Conservation (phyloP, 1,284 basidiomycete genomes). For the Melampsora americana region DNA sequence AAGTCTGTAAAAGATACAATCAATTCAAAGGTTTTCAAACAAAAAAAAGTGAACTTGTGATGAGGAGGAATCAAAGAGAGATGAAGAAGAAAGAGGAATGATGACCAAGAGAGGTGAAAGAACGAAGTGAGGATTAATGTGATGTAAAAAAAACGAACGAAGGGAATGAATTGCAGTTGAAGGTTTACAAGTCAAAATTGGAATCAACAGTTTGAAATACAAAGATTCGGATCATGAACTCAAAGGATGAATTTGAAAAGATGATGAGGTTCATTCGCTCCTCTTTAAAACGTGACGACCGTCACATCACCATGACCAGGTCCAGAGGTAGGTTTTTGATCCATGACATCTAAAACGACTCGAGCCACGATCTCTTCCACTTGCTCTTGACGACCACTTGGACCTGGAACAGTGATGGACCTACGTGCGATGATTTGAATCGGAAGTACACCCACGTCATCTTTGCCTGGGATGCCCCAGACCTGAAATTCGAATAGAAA, state of each 20-base stretch:
- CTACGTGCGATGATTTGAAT: conserved; percentile 41
- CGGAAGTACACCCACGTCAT: conserved; percentile 27
- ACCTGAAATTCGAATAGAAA: conserved; percentile 8
- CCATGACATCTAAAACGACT: conserved; percentile 34
- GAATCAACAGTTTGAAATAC: neutral
- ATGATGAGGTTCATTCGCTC: neutral
- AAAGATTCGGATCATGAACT: neutral
- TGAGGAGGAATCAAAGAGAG: neutral
- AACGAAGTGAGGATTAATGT: neutral
- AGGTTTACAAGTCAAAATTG: neutral
- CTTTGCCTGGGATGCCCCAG: conserved; percentile 42
- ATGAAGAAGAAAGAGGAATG: neutral
- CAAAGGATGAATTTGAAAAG: neutral
- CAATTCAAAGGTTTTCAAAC: too few relatives aligned
- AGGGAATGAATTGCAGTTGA: neutral
- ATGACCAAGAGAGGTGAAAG: too few relatives aligned
- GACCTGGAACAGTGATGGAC: neutral
- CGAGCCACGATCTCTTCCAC: conserved; percentile 29
- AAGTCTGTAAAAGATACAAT: too few relatives aligned
- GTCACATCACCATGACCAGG: conserved; percentile 24
- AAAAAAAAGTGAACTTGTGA: too few relatives aligned
- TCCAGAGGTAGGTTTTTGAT: conserved; percentile 17
- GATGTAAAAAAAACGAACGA: conserved; percentile 5
- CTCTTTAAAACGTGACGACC: conserved; percentile 27
- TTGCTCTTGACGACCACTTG: conserved; percentile 13